Evolutionary conservation across 352 stramenopile genomes (phyloP), one percentile per base, ranked within the genome.

Genomic region (Blastocystis sp.): DNA sequence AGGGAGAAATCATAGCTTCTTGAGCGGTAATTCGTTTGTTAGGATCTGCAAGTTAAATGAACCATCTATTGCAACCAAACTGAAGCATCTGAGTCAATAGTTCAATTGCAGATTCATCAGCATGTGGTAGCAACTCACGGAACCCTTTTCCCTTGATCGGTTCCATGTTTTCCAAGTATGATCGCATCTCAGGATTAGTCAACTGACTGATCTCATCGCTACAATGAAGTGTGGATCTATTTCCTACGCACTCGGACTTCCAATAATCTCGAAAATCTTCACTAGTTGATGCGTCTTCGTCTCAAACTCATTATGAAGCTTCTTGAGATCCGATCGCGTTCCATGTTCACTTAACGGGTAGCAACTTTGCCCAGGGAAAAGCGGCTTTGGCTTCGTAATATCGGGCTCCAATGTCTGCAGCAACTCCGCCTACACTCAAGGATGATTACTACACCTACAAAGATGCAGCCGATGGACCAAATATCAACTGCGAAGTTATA

Each of bases 401-500:
- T 7, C 54, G 7, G 78, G 78, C 34, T 89, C 78, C 39, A 89
- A 47, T 9, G 78, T 89, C 50, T 89, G 78, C 45, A 89, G 55
- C 30, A 89, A 47, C 55, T 89, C 78, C 30, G 56, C 75, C 75
- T 87, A 87, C 5, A 18, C 3, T 6, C 39, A 13, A 87, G n/a
- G 13, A 7, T 18, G 45, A 26, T 20, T 4, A 0, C 4, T 37
- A 0, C 16, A 7, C 7, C 96, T 37, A 96, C 96, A 20, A 99
- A 92, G 87, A 99, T 98, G 93, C 97, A 99, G 9, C 97, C 97
- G 65, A 99, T 91, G 68, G 95, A 98, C 97, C 97, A 99, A 94
- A 98, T 98, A 92, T 99, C 97, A 87, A 99, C 98, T 16, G 96
- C 95, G 53, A 96, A 95, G 75, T 93, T 95, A 92, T 99, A 99